Percentiles rank a stretch among this genome's conserved stretches.
Evolutionary conservation across 768 basidiomycete species (phyloP).

Genomic region (Rubroboletus satanas): DNA sequence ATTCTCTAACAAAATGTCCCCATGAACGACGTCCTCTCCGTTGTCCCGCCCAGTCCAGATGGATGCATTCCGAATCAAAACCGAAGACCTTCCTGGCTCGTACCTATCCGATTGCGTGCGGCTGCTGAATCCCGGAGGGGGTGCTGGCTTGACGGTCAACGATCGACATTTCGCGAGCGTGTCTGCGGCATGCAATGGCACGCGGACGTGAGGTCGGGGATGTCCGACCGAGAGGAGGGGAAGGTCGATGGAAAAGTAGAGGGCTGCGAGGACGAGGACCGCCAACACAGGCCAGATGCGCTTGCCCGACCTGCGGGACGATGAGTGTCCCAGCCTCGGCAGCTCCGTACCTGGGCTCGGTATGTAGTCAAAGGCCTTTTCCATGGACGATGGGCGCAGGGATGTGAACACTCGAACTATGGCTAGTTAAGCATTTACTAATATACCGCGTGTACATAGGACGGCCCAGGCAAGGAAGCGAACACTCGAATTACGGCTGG

Average conservation of each 20-base stretch:
- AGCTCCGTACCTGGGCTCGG: neutral
- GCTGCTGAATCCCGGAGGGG: constrained; percentile 41
- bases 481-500: neutral
- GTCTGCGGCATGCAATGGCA: constrained; percentile 24
- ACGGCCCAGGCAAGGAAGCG: neutral
- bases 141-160: constrained; percentile 40
- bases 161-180: constrained; percentile 45
- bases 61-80: constrained; percentile 62
- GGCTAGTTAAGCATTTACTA: neutral
- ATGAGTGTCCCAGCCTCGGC: neutral
- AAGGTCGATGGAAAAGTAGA: constrained; percentile 14
- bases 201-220: neutral
- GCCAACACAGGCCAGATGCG: constrained; percentile 17
- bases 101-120: constrained; percentile 56
- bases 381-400: constrained; percentile 4
- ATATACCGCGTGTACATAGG: neutral
- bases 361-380: constrained; percentile 2
- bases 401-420: neutral
- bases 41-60: constrained; percentile 71
- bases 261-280: constrained; percentile 10
- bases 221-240: neutral
- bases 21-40: constrained; percentile 54
- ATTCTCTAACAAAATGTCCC: constrained; percentile 58
- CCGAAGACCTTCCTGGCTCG: constrained; percentile 48
- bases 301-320: constrained; percentile 4